A percentile compares a stretch with the other conserved stretches of the same genome.
Conservation (phyloP, 352 stramenopile genomes). For the Phytophthora lateralis region DNA sequence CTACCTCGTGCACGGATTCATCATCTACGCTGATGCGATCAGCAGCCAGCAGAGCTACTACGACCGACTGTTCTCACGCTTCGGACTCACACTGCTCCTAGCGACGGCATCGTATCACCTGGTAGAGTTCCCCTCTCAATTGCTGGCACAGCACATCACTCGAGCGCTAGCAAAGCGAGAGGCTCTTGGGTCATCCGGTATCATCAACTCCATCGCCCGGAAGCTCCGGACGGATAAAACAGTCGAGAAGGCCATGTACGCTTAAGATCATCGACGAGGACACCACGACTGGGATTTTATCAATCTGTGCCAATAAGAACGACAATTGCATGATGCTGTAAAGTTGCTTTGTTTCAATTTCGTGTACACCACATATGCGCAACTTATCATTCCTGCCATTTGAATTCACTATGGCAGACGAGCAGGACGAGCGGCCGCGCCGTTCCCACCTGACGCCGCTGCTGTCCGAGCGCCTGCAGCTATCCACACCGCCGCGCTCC, state of each 20-base stretch:
- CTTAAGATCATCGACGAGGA: not conserved
- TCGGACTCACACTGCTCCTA: conserved; percentile 34
- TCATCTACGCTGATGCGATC: conserved; percentile 27
- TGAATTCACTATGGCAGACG: not conserved
- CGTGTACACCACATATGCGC: not conserved
- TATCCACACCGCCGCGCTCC: conserved; percentile 20
- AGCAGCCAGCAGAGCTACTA: conserved; percentile 16
- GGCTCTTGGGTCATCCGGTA: not conserved
- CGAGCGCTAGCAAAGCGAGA: conserved; percentile 11
- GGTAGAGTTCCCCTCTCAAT: conserved; percentile 49
- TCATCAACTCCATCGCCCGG: not conserved
- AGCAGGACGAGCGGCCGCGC: not conserved
- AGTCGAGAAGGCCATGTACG: not conserved
- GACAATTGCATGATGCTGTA: too few species aligned
- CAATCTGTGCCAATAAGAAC: too few species aligned
- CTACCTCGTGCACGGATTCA: conserved; percentile 47
- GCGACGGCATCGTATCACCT: conserved; percentile 41
- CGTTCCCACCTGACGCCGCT: conserved; percentile 28
- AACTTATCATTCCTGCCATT: not conserved
- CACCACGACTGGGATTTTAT: too few species aligned
- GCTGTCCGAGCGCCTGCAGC: conserved; percentile 20
- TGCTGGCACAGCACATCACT: conserved; percentile 31
- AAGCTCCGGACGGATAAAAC: not conserved
- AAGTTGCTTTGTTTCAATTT: too few species aligned
- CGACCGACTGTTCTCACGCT: conserved; percentile 27